Base-by-base conservation (phyloP, 139 green algal genomes). In the Chlamydomonas incerta region DNA sequence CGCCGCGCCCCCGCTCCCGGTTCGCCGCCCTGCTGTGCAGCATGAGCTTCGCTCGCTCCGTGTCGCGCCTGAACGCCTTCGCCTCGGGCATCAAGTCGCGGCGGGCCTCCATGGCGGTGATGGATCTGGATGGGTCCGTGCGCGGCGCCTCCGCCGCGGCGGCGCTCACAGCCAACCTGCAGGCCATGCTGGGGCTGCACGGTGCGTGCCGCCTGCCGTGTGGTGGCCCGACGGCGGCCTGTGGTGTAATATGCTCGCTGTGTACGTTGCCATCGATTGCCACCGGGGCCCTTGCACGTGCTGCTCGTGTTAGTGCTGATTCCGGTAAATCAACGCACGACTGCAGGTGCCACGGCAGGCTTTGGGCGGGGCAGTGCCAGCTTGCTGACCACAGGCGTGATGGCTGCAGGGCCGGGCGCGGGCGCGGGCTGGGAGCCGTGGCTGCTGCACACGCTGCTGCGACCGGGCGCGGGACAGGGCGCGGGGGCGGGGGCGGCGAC, bases 41-140 rank as follows among this genome's bases (percentile, higher is more conserved):
- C 77, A 68, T 85, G 79, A 76, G 9, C n/a, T 85, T 85, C 33
- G 79, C 79, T 2, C 79, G 79, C n/a, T 74, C 60, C 79, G 66
- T 85, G 13, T 76, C 31, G 46, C 79, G 79, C 21, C 79, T 85
- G 10, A 85, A 71, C 66, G 21, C n/a, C 21, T n/a, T 76, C 31
- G 63, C 58, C 46, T 83, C 79, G 21, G 79, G 66, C 13, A 50
- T 13, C 24, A 55, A 24, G 47, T 69, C 47, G 33, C 65, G 79
- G 28, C 79, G 79, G 23, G 65, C 65, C 23, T 85, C 79, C 3
- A 55, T 76, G 21, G 0, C 63, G 0, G 41, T 74, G 21, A 2
- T 52, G 77, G 63, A 83, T n/a, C 29, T 75, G 31, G 79, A 75
- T 6, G 33, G 24, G 26, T 15, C 55, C 55, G 21, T 10, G 55